These are phyloP conservation scores for Pichia manshurica DNA, from an alignment of 805 yeast species.

Conservation along the genomic window DNA sequence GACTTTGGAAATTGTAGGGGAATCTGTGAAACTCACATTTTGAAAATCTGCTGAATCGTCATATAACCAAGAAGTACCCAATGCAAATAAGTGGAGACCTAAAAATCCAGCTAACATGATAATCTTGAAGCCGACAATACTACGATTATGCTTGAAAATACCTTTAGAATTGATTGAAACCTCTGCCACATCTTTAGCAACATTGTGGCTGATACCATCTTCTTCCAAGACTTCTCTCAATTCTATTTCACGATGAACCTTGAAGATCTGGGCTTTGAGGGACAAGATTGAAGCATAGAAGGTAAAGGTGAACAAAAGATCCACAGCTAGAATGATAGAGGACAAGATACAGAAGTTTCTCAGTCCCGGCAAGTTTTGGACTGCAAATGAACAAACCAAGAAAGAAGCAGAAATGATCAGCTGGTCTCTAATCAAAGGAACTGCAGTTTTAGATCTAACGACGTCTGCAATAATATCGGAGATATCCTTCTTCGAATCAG, in stretches of 20 bases:
- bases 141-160: constrained; percentile 34
- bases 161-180: constrained; percentile 25
- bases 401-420: constrained; percentile 66
- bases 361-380: constrained; percentile 64
- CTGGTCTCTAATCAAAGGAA: constrained; percentile 68
- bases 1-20: constrained; percentile 32
- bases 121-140: constrained; percentile 53
- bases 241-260: constrained; percentile 75
- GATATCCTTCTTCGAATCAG: constrained; percentile 24
- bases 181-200: constrained; percentile 66
- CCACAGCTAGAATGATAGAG: constrained; percentile 63
- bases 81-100: constrained; percentile 59
- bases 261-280: constrained; percentile 79
- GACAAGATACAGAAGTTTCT: constrained; percentile 75
- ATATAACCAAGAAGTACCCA: constrained; percentile 68
- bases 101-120: constrained; percentile 53
- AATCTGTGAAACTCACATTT: constrained; percentile 18
- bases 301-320: constrained; percentile 67
- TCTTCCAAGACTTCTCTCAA: constrained; percentile 81
- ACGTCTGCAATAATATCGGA: constrained; percentile 29
- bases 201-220: constrained; percentile 74
- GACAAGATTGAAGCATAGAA: constrained; percentile 81
- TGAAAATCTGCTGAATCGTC: constrained; percentile 36
- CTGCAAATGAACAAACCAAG: constrained; percentile 57
- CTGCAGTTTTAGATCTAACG: constrained; percentile 34